phyloP scores from a whole-genome alignment of 148 eudicot species.

The Pouteria glomerata region DNA sequence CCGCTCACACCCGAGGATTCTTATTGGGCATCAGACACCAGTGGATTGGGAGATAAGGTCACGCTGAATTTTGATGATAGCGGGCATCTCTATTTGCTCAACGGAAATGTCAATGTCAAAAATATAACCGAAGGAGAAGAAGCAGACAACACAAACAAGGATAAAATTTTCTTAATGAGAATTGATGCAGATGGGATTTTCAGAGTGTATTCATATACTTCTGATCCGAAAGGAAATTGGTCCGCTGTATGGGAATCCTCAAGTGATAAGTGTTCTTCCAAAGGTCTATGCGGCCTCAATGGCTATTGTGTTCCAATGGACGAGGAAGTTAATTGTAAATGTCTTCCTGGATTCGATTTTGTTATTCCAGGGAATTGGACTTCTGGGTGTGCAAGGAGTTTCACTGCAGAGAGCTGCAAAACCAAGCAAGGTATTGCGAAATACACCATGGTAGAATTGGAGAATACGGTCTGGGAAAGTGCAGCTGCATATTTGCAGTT shows the following conservation, averaged over 20 bases:
- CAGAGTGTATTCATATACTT: conserved; percentile 16
- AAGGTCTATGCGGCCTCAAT: conserved; percentile 33
- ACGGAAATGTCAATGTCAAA: not conserved
- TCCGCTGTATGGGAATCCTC: conserved; percentile 19
- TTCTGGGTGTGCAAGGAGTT: conserved; percentile 27
- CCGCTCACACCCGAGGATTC: not conserved
- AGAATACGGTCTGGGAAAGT: conserved; percentile 5
- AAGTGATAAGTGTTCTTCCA: conserved; percentile 11
- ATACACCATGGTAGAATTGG: conserved; percentile 3
- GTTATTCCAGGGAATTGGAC: conserved; percentile 10
- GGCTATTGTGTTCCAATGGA: conserved; percentile 18
- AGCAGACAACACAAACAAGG: not conserved
- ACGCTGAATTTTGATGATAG: conserved; percentile 19
- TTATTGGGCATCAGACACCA: conserved; percentile 5
- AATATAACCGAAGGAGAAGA: conserved; percentile 17
- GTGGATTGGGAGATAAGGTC: not conserved
- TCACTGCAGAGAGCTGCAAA: conserved; percentile 12
- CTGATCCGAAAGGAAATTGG: conserved; percentile 4
- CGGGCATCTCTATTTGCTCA: conserved; percentile 27
- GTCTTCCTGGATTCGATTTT: conserved; percentile 30
- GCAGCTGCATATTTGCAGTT: not conserved
- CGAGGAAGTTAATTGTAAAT: conserved; percentile 9
- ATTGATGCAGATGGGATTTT: conserved; percentile 36
- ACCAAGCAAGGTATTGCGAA: not conserved
- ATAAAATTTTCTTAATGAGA: conserved; percentile 1